These are phyloP conservation scores for Apophysomyces ossiformis DNA, from an alignment of 371 early-diverging fungal genomes.

Conservation along the genomic window DNA sequence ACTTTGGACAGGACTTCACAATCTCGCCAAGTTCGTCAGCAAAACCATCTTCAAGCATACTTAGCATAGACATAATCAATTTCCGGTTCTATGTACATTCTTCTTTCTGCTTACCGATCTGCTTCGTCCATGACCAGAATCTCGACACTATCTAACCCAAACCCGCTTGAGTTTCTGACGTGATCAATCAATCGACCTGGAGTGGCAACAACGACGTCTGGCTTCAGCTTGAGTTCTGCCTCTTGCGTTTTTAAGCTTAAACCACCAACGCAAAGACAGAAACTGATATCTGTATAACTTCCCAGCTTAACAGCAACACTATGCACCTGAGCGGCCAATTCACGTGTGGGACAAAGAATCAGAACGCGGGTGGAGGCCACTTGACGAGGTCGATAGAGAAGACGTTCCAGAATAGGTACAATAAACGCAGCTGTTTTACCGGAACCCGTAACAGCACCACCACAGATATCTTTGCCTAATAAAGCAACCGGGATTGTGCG, in stretches of 20 bases:
- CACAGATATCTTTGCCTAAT: conserved; percentile 98
- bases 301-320: conserved; percentile 89
- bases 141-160: conserved; percentile 90
- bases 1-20: conserved; percentile 86
- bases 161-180: conserved; percentile 89
- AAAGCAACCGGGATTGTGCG: conserved; percentile 97
- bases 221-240: conserved; percentile 86
- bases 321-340: conserved; percentile 97
- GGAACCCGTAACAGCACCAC: conserved; percentile 99
- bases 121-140: conserved; percentile 99
- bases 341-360: conserved; percentile 99
- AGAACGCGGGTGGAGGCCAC: conserved; percentile 88
- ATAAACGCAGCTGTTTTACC: conserved; percentile 99
- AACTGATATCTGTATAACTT: conserved; percentile 85
- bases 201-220: conserved; percentile 99
- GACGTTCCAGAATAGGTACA: conserved; percentile 96
- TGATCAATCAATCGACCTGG: conserved; percentile 99
- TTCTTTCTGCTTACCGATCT: conserved; percentile 72
- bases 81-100: not conserved
- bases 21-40: conserved; percentile 97
- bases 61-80: conserved; percentile 18
- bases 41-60: conserved; percentile 99
- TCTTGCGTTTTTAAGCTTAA: conserved; percentile 92
- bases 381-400: conserved; percentile 87
- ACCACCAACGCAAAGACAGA: conserved; percentile 94